These are phyloP conservation scores for Penicillium bialowiezense DNA, from an alignment of 495 filamentous ascomycete genomes.

Conservation along the genomic window DNA sequence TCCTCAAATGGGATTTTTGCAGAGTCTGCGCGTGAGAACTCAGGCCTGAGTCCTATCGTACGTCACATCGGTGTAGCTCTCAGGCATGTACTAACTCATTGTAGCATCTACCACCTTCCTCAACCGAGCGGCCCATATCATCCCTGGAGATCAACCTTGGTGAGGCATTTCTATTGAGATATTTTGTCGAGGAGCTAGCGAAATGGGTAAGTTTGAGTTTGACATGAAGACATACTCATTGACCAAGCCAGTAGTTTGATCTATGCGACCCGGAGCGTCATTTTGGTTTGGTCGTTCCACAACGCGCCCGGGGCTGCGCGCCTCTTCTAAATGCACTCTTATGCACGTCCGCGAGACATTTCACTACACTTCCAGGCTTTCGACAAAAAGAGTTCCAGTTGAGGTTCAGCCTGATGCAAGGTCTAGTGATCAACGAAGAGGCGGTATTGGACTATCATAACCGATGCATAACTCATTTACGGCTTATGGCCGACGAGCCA, in stretches of 20 bases:
- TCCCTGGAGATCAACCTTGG: constrained; percentile 10
- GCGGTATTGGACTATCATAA: no score
- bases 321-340: constrained; percentile 20
- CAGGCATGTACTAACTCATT: no score
- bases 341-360: constrained; percentile 19
- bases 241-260: constrained; percentile 11
- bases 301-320: constrained; percentile 14
- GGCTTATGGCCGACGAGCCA: no score
- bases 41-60: no score
- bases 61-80: no score
- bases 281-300: constrained; percentile 19
- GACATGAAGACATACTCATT: not conserved
- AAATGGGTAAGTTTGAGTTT: not conserved
- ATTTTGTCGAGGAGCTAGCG: constrained; percentile 14
- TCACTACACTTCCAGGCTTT: constrained; percentile 11
- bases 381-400: no score
- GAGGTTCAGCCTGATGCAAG: no score
- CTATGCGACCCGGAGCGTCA: constrained; percentile 20
- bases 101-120: no score
- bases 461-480: no score
- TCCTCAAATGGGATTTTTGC: no score
- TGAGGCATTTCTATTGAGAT: constrained; percentile 16
- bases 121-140: not conserved
- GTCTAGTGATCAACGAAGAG: no score
- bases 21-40: no score